A percentile compares a stretch with the other conserved stretches of the same genome.
Evolutionary conservation across 169 alveolate genomes (phyloP).

Genomic region (Amoebophrya sp.): DNA sequence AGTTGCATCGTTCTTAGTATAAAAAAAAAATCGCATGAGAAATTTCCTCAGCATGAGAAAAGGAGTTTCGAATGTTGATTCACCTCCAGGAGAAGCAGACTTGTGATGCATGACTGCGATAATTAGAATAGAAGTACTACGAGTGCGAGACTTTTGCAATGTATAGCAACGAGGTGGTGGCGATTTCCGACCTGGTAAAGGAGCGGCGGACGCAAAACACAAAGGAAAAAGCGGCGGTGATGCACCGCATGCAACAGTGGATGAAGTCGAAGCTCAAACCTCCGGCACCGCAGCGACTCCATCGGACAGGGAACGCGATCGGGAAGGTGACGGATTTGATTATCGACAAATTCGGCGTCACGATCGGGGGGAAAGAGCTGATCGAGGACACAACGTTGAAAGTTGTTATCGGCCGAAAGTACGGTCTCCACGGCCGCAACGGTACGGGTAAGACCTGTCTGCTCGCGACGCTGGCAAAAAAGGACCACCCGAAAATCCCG

Average conservation of each 20-base stretch:
- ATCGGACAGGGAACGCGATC: slow-evolving; percentile 39
- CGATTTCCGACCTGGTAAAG: slow-evolving; percentile 50
- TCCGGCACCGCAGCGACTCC: slow-evolving; percentile 59
- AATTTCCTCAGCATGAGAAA: too few species aligned
- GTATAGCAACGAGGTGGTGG: slow-evolving; percentile 52
- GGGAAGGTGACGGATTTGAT: slow-evolving; percentile 58
- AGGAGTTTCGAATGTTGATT: too few species aligned
- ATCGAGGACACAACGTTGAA: slow-evolving; percentile 76
- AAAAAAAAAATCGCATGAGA: too few species aligned
- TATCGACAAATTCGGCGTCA: slow-evolving; percentile 68
- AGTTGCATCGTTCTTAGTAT: too few species aligned
- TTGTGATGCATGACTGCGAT: too few species aligned
- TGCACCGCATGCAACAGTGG: slow-evolving; percentile 57
- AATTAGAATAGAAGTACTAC: too few species aligned
- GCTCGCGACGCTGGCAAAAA: slow-evolving; percentile 80
- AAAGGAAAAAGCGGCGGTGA: slow-evolving; percentile 54
- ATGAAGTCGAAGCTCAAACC: slow-evolving; percentile 54
- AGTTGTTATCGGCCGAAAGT: slow-evolving; percentile 77
- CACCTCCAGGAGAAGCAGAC: too few species aligned
- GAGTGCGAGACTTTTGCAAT: too few species aligned
- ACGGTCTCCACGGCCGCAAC: slow-evolving; percentile 87
- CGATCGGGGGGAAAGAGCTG: slow-evolving; percentile 83
- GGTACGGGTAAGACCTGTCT: slow-evolving; percentile 92
- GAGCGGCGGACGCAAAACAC: slow-evolving; percentile 51
- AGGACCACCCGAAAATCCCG: slow-evolving; percentile 83